These are phyloP conservation scores for Gastroboletus turbinatus DNA, from an alignment of 1,284 basidiomycete genomes.

Conservation along the genomic window DNA sequence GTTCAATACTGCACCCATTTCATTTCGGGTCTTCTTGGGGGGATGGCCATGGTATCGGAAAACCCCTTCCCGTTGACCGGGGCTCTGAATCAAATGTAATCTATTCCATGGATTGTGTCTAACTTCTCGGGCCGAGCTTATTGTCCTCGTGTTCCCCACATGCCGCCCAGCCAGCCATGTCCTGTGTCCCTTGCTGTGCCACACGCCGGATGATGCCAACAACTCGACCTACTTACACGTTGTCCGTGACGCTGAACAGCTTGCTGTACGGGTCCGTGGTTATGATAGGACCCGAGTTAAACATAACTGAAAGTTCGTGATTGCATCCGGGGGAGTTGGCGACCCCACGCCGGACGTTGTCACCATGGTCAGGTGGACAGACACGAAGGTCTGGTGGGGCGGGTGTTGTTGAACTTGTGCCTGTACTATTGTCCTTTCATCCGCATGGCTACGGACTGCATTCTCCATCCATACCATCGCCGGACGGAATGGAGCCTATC, in stretches of 20 bases:
- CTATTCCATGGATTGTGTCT: not conserved
- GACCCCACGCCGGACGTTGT: not conserved
- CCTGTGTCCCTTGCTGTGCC: conserved; percentile 13
- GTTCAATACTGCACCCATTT: conserved; percentile 11
- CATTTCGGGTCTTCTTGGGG: conserved; percentile 32
- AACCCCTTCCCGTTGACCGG: conserved; percentile 4
- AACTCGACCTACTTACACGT: conserved; percentile 11
- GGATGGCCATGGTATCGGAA: conserved; percentile 14
- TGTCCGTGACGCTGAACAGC: conserved; percentile 5
- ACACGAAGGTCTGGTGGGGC: not conserved
- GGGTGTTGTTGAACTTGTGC: conserved; percentile 1
- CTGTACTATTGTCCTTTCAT: not conserved
- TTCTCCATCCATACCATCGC: not conserved
- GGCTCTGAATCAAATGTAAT: not conserved
- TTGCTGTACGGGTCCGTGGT: conserved; percentile 6
- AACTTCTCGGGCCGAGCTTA: conserved; percentile 19
- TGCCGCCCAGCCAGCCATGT: not conserved
- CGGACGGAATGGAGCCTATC: conserved; percentile 1
- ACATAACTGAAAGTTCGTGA: conserved; percentile 1
- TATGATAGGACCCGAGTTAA: not conserved
- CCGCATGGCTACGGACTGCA: not conserved
- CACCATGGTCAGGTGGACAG: not conserved
- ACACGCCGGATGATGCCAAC: not conserved
- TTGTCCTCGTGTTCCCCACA: conserved; percentile 31
- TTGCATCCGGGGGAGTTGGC: not conserved